Evolutionary conservation across 192 early-diverging fungal species (phyloP).

Genomic region (Spizellomyces sp.): DNA sequence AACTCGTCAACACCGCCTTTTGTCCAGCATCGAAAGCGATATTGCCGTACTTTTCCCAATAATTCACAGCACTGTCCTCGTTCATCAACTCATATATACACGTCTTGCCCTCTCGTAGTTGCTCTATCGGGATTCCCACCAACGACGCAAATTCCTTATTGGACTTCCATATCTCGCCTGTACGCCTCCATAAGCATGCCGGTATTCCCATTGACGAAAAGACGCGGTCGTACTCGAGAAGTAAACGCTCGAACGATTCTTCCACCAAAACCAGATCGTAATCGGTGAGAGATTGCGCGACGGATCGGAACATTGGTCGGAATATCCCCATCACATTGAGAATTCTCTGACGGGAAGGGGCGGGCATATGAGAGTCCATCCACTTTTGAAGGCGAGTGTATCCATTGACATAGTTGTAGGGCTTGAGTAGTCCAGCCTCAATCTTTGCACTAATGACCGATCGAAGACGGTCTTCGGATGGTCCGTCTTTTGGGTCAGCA

Average conservation of each 20-base stretch:
- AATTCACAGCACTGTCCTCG: conserved; percentile 94
- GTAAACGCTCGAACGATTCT: conserved; percentile 91
- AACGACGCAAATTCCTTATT: conserved; percentile 94
- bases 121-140: conserved; percentile 80
- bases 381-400: conserved; percentile 87
- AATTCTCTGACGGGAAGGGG: conserved; percentile 73
- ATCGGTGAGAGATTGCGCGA: conserved; percentile 89
- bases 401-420: conserved; percentile 94
- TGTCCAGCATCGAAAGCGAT: conserved; percentile 96
- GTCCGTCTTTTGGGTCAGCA: conserved; percentile 83
- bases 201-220: conserved; percentile 95
- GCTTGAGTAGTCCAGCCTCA: conserved; percentile 92
- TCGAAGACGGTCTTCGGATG: conserved; percentile 78
- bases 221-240: conserved; percentile 94
- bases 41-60: conserved; percentile 98
- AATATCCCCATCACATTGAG: conserved; percentile 87
- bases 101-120: conserved; percentile 71
- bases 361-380: conserved; percentile 86
- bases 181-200: conserved; percentile 93
- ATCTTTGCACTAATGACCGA: conserved; percentile 95
- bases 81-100: conserved; percentile 72
- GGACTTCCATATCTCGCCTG: conserved; percentile 95
- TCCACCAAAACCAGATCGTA: conserved; percentile 93
- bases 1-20: conserved; percentile 94
- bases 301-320: conserved; percentile 82